Base-by-base conservation (phyloP, 805 yeast species). In the Lipomyces anomalus region DNA sequence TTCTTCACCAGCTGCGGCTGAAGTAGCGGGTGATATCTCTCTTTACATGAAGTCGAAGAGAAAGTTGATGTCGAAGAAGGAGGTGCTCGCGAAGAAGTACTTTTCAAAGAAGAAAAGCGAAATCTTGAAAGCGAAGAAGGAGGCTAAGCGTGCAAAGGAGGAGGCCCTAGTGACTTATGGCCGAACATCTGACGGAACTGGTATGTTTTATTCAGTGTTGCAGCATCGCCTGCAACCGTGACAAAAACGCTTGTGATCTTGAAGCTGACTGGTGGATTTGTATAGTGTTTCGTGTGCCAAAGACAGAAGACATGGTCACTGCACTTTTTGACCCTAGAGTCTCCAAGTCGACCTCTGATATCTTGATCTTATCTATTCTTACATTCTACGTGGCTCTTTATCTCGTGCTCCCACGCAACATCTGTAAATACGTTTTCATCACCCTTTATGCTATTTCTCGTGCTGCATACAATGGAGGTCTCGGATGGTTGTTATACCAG, bases 261-360 rank as follows among this genome's bases (percentile, higher is more conserved):
- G n/a, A n/a, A n/a, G 33, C 23, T 17, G 52, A 40, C 40, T 3
- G 43, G 5, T 38, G 38, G 26, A 11, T 5, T 40, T 20, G 4
- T 22, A 35, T 20, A 57, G 64, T 57, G 16, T 67, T 67, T 42
- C 52, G 42, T 9, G 71, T 67, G 4, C 84, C 84, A 1, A 73
- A 75, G 55, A 85, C 95, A 24, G 82, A 81, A 57, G 95, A 85
- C 60, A 84, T 85, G 92, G 82, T 85, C 28, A 72, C 86, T 51
- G 80, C 90, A 1, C 67, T 86, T 40, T 79, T 85, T 56, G 90
- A 85, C 65, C 92, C 94, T 2, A 74, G 81, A 1, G 64, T 84
- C 42, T 72, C 74, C 42, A 86, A 85, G 59, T 80, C 89, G 0
- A 64, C 75, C 42, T 71, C 79, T 39, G 95, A 85, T 59, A 52